phyloP scores from a whole-genome alignment of 164 flowering plant species.

The Chimonanthus salicifolius region DNA sequence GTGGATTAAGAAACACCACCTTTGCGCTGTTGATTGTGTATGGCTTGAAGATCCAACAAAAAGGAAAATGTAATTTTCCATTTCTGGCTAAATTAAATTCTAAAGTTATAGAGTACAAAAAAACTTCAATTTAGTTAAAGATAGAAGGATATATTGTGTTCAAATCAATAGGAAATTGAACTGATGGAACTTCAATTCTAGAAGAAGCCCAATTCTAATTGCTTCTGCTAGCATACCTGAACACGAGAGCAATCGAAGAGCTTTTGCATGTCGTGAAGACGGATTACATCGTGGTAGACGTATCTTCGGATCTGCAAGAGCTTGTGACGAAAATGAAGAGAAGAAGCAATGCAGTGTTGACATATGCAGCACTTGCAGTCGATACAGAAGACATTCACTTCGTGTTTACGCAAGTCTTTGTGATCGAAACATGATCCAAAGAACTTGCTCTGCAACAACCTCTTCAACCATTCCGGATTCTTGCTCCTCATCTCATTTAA shows the following conservation, averaged over 20 bases:
- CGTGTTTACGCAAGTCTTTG: conserved; percentile 33
- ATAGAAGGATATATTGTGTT: background rate
- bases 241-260: conserved; percentile 56
- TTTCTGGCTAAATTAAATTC: no score
- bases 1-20: conserved; percentile 60
- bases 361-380: conserved; percentile 49
- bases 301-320: conserved; percentile 63
- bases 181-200: no score
- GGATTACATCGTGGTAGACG: conserved; percentile 65
- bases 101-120: no score
- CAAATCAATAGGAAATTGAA: background rate
- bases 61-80: no score
- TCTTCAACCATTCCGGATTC: conserved; percentile 16
- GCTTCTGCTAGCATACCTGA: conserved; percentile 30
- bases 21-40: conserved; percentile 64
- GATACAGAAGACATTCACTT: conserved; percentile 59
- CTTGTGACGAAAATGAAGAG: conserved; percentile 30
- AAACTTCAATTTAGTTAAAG: no score
- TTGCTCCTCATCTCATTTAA: background rate
- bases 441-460: conserved; percentile 15
- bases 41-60: conserved; percentile 25
- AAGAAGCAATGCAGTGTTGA: conserved; percentile 42
- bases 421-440: conserved; percentile 15
- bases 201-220: no score
- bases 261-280: conserved; percentile 58